Conservation (phyloP, 2,329 filamentous ascomycete species). For the Cercospora sojina region DNA sequence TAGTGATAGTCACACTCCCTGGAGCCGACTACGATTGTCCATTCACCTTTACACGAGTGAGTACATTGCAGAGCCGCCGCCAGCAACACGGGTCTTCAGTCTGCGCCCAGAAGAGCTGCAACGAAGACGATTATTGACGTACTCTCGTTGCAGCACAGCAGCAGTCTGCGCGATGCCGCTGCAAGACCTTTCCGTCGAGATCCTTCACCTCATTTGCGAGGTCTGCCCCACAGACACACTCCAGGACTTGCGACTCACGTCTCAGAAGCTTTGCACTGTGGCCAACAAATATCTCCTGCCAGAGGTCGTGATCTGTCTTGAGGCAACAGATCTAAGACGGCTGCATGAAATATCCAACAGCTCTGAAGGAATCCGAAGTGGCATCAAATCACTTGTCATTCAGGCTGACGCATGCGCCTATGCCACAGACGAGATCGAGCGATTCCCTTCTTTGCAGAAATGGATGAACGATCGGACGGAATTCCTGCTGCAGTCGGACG, state of each 20-base stretch:
- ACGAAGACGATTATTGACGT: too few species aligned
- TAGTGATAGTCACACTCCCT: too few species aligned
- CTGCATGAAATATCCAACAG: background rate
- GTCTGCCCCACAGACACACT: background rate
- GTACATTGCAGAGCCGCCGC: background rate
- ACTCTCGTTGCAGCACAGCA: background rate
- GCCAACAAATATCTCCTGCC: background rate
- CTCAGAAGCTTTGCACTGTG: background rate
- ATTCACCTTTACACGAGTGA: background rate
- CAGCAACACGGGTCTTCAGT: background rate
- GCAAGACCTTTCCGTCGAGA: background rate
- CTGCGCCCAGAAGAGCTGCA: background rate
- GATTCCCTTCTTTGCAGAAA: background rate
- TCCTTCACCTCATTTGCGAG: conserved; percentile 8
- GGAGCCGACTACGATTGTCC: background rate
- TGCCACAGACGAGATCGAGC: background rate
- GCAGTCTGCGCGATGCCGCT: background rate
- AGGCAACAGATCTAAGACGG: background rate
- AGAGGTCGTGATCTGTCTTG: conserved; percentile 3
- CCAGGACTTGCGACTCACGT: conserved; percentile 7
- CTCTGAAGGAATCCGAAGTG: background rate
- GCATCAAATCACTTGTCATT: background rate
- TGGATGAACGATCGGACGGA: background rate
- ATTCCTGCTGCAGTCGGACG: background rate
- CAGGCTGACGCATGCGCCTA: conserved; percentile 1